A percentile compares a stretch with the other conserved stretches of the same genome.
Conservation (phyloP, 345 rosid species). For the Chamaenerion angustifolium region DNA sequence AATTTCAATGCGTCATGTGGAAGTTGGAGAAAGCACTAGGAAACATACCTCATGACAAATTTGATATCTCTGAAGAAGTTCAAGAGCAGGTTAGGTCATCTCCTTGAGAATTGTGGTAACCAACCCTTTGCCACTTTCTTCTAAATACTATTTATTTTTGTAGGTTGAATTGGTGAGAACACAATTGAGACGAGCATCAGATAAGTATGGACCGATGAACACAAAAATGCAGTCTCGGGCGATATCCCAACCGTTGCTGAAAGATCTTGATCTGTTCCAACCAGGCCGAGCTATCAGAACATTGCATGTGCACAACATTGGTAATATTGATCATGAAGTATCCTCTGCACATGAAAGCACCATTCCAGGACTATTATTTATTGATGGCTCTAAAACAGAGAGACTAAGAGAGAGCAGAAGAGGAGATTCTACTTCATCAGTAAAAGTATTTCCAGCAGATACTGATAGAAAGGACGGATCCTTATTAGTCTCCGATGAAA, state of each 20-base stretch:
- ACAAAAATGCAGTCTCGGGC: slow-evolving; percentile 27
- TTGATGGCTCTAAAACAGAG: no score
- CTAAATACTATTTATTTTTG: slow-evolving; percentile 2
- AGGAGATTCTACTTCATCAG: slow-evolving; percentile 22
- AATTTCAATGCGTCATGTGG: slow-evolving; percentile 74
- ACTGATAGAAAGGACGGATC: slow-evolving; percentile 15
- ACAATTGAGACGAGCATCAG: slow-evolving; percentile 68
- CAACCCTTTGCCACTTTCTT: not conserved
- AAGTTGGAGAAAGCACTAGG: slow-evolving; percentile 73
- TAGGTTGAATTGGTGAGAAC: slow-evolving; percentile 68
- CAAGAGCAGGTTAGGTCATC: slow-evolving; percentile 49
- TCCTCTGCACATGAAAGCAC: slow-evolving; percentile 14
- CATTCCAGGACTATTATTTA: slow-evolving; percentile 1
- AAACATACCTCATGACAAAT: slow-evolving; percentile 44
- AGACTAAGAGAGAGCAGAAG: not conserved
- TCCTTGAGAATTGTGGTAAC: not conserved
- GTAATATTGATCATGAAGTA: slow-evolving; percentile 19
- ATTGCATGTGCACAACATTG: slow-evolving; percentile 15
- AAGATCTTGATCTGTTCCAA: slow-evolving; percentile 14
- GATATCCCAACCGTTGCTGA: slow-evolving; percentile 32
- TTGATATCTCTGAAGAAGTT: slow-evolving; percentile 76
- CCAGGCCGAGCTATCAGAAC: slow-evolving; percentile 12
- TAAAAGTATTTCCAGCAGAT: slow-evolving; percentile 20
- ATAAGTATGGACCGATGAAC: slow-evolving; percentile 50
- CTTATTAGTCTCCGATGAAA: not conserved